Percentiles rank a stretch among this genome's conserved stretches.
Conservation (phyloP, 371 early-diverging fungal genomes). For the Quaeritorhiza haematococci region DNA sequence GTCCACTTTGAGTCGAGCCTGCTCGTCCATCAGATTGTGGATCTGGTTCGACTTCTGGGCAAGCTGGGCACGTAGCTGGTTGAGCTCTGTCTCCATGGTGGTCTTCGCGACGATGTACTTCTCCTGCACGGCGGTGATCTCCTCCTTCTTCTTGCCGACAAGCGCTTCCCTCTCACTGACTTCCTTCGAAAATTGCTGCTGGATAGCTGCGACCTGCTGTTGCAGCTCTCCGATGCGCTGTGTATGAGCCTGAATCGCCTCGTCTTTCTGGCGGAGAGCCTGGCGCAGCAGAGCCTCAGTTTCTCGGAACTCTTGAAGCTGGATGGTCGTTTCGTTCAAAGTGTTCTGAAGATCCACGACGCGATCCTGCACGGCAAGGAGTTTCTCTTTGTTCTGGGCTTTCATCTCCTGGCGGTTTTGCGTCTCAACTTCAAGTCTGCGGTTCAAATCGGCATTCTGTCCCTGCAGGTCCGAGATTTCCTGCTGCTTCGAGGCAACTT, state of each 20-base stretch:
- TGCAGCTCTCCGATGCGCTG: slow-evolving; percentile 22
- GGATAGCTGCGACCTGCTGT: slow-evolving; percentile 6
- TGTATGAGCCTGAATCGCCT: slow-evolving; percentile 14
- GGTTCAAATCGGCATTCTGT: slow-evolving; percentile 13
- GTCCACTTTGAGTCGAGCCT: slow-evolving; percentile 22
- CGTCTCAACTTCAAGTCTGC: slow-evolving; percentile 23
- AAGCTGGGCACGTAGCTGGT: slow-evolving; percentile 22
- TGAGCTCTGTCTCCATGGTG: slow-evolving; percentile 36
- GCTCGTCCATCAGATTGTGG: slow-evolving; percentile 18
- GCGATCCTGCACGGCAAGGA: slow-evolving; percentile 28
- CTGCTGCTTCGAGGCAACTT: background rate
- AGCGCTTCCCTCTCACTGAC: slow-evolving; percentile 20
- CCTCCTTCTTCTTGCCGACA: slow-evolving; percentile 36
- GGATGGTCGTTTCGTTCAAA: slow-evolving; percentile 30
- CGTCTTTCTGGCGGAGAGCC: slow-evolving; percentile 27
- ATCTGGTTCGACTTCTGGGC: slow-evolving; percentile 18
- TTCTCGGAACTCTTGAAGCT: slow-evolving; percentile 24
- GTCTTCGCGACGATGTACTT: slow-evolving; percentile 31
- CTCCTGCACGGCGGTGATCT: slow-evolving; percentile 37
- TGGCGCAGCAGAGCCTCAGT: slow-evolving; percentile 27
- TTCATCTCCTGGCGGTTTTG: slow-evolving; percentile 27
- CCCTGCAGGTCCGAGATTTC: slow-evolving; percentile 11
- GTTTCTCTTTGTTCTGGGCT: slow-evolving; percentile 29
- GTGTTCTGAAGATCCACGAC: slow-evolving; percentile 28
- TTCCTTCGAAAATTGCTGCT: slow-evolving; percentile 13